Evolutionary conservation across 2,329 filamentous ascomycete genomes (phyloP), one percentile per base, ranked within the genome.

Genomic region (Colletotrichum gloeosporioides): DNA sequence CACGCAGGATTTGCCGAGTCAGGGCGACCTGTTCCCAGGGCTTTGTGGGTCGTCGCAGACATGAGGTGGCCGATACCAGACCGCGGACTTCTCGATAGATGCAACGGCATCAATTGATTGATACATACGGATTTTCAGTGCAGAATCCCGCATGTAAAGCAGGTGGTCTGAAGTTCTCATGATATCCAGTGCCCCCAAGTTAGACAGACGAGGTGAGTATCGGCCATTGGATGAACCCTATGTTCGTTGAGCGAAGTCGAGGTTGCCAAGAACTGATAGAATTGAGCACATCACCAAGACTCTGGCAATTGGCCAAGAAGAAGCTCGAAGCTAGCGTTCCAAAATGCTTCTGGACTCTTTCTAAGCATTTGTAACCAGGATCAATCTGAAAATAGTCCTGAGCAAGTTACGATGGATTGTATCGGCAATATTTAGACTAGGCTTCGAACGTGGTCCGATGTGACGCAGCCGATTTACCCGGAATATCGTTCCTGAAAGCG

Each of bases 261-360:
- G 8, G 18, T 44, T 44, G 36, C 36, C 16, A 49, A 49, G 44
- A 22, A 22, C n/a, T 18, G 44, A 49, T 6, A 49, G 10, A 49
- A 13, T 7, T 49, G n/a, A 49, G 18, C 18, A 22, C 10, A 10
- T n/a, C 6, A 22, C n/a, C 44, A 22, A 49, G 1, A 8, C n/a
- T 22, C 2, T 3, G 44, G 6, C 2, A 49, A 1, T 49, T 4
- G 10, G 44, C 44, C 44, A n/a, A 3, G 13, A 0, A 6, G 10
- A 49, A 49, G 6, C 18, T 49, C 18, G 44, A 3, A 53, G 44
- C 44, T 22, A 3, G n/a, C 44, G 44, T 53, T 53, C 10, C 44
- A 13, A 49, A 22, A 22, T 53, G 44, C 44, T 2, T 3, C 0
- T 22, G n/a, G 2, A 15, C 44, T 53, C 44, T 53, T 22, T 3